phyloP scores from a whole-genome alignment of 2,329 filamentous ascomycete genomes.

The Clarireedia sp. region DNA sequence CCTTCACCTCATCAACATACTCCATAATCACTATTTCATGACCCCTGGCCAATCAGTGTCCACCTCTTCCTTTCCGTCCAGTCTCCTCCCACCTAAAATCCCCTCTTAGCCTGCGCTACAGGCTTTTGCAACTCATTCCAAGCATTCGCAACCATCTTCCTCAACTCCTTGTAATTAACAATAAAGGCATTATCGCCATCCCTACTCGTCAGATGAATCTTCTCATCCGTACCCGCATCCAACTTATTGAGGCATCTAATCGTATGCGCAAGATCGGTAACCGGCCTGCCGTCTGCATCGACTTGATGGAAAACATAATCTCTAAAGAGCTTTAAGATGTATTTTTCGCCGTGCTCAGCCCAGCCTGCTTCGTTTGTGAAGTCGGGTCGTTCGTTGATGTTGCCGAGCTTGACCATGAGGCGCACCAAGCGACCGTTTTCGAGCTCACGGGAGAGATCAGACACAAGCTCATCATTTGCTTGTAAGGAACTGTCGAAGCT shows the following conservation, averaged over 20 bases:
- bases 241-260: conserved; percentile 82
- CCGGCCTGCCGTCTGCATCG: conserved; percentile 72
- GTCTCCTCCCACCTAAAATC: not conserved
- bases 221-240: conserved; percentile 82
- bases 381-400: conserved; percentile 85
- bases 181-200: conserved; percentile 87
- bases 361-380: conserved; percentile 69
- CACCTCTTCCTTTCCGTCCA: no score
- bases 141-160: conserved; percentile 50
- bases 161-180: conserved; percentile 85
- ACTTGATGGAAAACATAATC: conserved; percentile 98
- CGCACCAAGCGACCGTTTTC: conserved; percentile 85
- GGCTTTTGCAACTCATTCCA: conserved; percentile 45
- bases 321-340: conserved; percentile 87
- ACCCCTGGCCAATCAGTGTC: no score
- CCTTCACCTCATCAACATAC: no score
- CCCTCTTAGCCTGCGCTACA: not conserved
- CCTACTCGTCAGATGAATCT: conserved; percentile 74
- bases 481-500: conserved; percentile 75
- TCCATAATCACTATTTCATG: no score
- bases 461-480: conserved; percentile 64
- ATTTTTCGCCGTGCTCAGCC: conserved; percentile 89
- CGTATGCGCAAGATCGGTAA: conserved; percentile 82
- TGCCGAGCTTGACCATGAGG: conserved; percentile 71
- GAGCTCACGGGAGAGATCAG: conserved; percentile 68